Conservation (phyloP, 2,329 filamentous ascomycete genomes). For the Ascochyta pisi region DNA sequence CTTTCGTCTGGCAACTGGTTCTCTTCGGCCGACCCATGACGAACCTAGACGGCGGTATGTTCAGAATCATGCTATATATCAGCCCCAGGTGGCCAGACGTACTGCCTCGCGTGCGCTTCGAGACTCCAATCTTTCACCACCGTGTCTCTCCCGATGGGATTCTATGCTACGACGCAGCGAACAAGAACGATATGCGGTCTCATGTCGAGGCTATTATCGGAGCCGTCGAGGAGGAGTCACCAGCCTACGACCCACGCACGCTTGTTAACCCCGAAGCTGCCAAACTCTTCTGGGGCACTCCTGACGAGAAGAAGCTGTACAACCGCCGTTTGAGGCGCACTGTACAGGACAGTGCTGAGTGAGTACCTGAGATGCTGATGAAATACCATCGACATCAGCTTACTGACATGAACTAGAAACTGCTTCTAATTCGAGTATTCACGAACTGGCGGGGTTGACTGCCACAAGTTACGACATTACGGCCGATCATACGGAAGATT, state of each 20-base stretch:
- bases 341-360: conserved; percentile 65
- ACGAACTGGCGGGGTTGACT: neutral
- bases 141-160: conserved; percentile 81
- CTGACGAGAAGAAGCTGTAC: conserved; percentile 83
- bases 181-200: conserved; percentile 77
- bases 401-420: conserved; percentile 22
- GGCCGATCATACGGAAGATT: conserved; percentile 30
- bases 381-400: neutral
- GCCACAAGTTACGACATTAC: conserved; percentile 18
- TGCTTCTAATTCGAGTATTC: conserved; percentile 25
- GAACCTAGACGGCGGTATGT: conserved; percentile 86
- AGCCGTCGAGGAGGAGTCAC: conserved; percentile 84
- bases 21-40: conserved; percentile 94
- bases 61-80: conserved; percentile 79
- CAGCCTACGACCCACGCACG: conserved; percentile 88
- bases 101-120: conserved; percentile 82
- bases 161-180: conserved; percentile 74
- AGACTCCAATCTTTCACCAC: conserved; percentile 86
- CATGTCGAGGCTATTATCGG: conserved; percentile 86
- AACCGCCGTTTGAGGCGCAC: conserved; percentile 80
- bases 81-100: conserved; percentile 87
- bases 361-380: conserved; percentile 21
- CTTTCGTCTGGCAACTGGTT: conserved; percentile 86
- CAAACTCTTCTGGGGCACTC: conserved; percentile 82
- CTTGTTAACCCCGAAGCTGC: conserved; percentile 86